Percentiles rank a stretch among this genome's conserved stretches.
phyloP scores from a whole-genome alignment of 225 moss, liverwort and hornwort species.

The Bryum argenteum region DNA sequence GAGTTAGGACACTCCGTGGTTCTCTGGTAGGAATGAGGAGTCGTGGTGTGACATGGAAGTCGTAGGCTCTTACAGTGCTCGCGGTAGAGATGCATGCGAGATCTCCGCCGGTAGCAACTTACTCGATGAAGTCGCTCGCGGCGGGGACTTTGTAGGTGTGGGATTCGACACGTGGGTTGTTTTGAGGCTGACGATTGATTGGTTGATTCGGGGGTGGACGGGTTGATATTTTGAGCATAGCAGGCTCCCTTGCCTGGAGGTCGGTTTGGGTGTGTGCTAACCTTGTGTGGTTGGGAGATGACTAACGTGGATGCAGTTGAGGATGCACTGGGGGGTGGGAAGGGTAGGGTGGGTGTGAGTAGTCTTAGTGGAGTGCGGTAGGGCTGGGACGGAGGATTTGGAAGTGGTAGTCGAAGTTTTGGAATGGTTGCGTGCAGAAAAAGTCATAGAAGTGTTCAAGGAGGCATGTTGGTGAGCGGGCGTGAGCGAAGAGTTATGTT shows the following conservation, averaged over 20 bases:
- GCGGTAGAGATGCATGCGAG: conserved; percentile 13
- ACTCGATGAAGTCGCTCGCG: conserved; percentile 5
- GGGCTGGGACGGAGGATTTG: not conserved
- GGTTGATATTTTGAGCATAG: not conserved
- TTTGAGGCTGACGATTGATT: too few species aligned
- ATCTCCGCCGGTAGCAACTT: conserved; percentile 9
- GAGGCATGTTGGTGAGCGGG: conserved; percentile 17
- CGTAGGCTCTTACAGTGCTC: conserved; percentile 1
- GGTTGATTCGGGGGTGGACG: not conserved
- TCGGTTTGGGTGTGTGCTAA: conserved; percentile 7
- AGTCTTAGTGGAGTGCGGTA: not conserved
- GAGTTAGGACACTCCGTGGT: not conserved
- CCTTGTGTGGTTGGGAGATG: not conserved
- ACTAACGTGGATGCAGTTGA: not conserved
- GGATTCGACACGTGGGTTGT: too few species aligned
- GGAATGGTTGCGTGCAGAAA: conserved; percentile 32
- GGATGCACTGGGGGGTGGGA: not conserved
- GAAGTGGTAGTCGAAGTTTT: conserved; percentile 28
- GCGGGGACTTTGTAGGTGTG: conserved; percentile 2
- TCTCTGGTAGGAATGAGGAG: conserved; percentile 6
- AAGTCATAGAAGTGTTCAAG: conserved; percentile 20
- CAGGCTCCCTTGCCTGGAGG: not conserved
- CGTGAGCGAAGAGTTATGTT: conserved; percentile 29
- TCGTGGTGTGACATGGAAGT: conserved; percentile 22
- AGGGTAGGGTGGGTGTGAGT: not conserved